phyloP scores from a whole-genome alignment of 768 basidiomycete species.

The Hydnum rufescens region DNA sequence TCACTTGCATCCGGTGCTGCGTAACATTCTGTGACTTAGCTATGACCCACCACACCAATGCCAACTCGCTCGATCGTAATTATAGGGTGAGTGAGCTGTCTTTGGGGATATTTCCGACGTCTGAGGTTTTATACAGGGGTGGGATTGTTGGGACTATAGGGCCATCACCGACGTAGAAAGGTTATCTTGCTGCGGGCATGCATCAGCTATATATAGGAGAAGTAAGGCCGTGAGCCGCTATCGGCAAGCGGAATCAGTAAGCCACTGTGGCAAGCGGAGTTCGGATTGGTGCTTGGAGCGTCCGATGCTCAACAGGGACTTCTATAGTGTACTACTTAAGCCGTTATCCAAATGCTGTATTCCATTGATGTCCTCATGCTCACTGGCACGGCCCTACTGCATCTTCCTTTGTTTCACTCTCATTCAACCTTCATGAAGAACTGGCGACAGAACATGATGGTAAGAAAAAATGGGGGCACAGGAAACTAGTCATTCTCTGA shows the following conservation, averaged over 20 bases:
- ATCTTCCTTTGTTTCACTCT: slow-evolving; percentile 16
- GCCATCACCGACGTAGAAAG: no score
- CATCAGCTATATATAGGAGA: no score
- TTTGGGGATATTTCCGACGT: background rate
- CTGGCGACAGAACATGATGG: slow-evolving; percentile 20
- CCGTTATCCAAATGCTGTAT: slow-evolving; percentile 8
- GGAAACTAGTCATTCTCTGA: slow-evolving; percentile 8
- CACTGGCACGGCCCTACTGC: slow-evolving; percentile 22
- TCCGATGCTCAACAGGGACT: no score
- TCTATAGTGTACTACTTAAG: slow-evolving; percentile 18
- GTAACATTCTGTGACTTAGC: no score
- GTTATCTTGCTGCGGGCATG: no score
- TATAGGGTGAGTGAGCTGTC: slow-evolving; percentile 1
- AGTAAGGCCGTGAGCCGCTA: no score
- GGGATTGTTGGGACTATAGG: slow-evolving; percentile 12
- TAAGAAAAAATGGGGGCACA: slow-evolving; percentile 11
- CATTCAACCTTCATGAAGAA: slow-evolving; percentile 19
- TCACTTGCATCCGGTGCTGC: no score
- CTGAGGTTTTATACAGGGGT: slow-evolving; percentile 4
- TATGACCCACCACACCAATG: no score
- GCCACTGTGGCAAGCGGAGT: no score
- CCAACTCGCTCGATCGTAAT: slow-evolving; percentile 8
- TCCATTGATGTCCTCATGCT: slow-evolving; percentile 3
- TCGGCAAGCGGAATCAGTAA: no score
- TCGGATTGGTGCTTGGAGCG: no score